phyloP scores from a whole-genome alignment of 306 rosid genomes.

The Crotalaria pallida region DNA sequence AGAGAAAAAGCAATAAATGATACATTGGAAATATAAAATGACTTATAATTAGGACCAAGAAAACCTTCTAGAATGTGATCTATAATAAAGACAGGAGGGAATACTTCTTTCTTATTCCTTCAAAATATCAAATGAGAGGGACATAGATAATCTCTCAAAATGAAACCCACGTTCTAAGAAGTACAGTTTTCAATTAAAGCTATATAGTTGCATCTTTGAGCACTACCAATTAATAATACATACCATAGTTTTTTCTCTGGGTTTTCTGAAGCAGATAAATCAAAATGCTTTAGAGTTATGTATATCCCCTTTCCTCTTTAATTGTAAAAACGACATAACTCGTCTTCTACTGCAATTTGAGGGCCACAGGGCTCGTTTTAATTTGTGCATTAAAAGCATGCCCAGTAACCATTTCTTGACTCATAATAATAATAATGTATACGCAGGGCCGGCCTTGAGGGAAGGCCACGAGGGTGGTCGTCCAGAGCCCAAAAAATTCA shows the following conservation, averaged over 20 bases:
- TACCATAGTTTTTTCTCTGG: not conserved
- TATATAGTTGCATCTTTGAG: not conserved
- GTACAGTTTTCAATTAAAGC: not conserved
- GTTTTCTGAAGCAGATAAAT: not conserved
- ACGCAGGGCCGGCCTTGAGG: no score
- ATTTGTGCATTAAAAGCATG: not conserved
- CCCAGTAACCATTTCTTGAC: not conserved
- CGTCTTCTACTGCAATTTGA: not conserved
- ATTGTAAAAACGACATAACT: not conserved
- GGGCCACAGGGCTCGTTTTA: not conserved
- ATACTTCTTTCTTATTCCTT: not conserved
- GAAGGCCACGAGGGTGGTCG: no score
- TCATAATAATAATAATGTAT: no score
- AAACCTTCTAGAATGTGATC: no score
- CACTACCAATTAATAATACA: not conserved
- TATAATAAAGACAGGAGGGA: no score
- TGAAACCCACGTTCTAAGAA: not conserved
- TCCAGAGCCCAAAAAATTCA: no score
- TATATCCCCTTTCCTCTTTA: not conserved
- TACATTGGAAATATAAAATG: no score
- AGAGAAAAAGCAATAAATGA: no score
- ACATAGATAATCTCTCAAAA: not conserved
- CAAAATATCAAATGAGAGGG: not conserved
- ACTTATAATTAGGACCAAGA: no score
- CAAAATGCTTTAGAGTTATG: not conserved